Base-by-base conservation (phyloP, 1,284 basidiomycete genomes). In the Ustilago lituana region DNA sequence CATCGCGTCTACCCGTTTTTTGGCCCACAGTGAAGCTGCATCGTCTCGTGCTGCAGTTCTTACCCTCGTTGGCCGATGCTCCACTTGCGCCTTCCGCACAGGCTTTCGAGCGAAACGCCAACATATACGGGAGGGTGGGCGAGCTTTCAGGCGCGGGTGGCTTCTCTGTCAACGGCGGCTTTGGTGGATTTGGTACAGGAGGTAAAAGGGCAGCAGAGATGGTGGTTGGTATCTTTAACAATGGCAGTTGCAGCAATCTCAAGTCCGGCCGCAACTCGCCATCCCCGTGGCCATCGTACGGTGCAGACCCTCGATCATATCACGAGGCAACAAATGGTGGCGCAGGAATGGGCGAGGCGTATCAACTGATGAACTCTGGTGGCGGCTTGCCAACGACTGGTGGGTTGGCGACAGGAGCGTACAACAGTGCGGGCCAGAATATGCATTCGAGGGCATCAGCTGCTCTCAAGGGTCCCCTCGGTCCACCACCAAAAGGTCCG, bases 1-100 rank as follows among this genome's bases (percentile, higher is more conserved):
- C 79, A 12, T 64, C 71, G 11, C 70, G 80, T n/a, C 46, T 81
- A 15, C 74, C 80, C 17, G 45, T 81, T 31, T 81, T 81, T 35
- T 77, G 76, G 74, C 75, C 76, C 12, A 80, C 80, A 14, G 64
- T 76, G 33, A 63, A 65, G 33, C 41, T 74, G 24, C 75, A 71
- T 19, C 57, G 58, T 8, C 31, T 64, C 36, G 36, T 65, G 20
- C 15, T 70, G 29, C 48, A 37, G 24, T 33, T 52, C 11, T 29
- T 70, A n/a, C 67, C 61, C 9, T 37, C 43, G 19, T 33, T 61
- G 6, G 54, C 57, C 2, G 53, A 61, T 15, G 58, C 53, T 19
- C 55, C 61, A 8, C 46, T 52, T 3, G 49, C 50, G 8, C 56
- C 61, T 4, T 54, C 54, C 1, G 38, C 50, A 1, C 51, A 59